Evolutionary conservation across 106 monocot species (phyloP).

Genomic region (Acorus gramineus): DNA sequence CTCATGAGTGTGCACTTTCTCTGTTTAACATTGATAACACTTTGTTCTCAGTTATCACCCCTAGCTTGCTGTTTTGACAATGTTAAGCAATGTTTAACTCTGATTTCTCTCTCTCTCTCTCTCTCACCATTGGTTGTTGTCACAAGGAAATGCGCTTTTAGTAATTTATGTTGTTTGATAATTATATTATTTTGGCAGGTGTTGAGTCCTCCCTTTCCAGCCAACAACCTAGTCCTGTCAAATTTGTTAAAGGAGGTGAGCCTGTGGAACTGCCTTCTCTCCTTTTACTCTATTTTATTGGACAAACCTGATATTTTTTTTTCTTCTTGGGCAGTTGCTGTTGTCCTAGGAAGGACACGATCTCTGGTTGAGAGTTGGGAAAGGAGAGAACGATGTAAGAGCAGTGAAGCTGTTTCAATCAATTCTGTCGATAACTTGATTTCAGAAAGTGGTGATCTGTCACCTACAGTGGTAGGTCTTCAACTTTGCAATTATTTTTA

Average conservation of each 20-base stretch:
- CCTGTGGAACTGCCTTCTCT: not conserved
- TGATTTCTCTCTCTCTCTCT: not conserved
- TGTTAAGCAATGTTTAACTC: not conserved
- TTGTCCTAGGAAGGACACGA: constrained; percentile 72
- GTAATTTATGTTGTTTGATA: too few relatives aligned
- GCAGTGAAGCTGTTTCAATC: constrained; percentile 7
- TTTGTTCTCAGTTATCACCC: too few relatives aligned
- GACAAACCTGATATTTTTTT: constrained; percentile 7
- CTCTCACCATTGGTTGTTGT: not conserved
- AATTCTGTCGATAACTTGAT: constrained; percentile 18
- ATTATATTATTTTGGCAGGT: constrained; percentile 22
- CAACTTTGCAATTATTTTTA: not conserved
- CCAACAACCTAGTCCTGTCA: constrained; percentile 33
- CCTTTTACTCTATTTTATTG: not conserved
- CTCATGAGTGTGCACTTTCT: too few relatives aligned
- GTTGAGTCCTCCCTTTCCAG: constrained; percentile 28
- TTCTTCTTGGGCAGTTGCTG: constrained; percentile 46
- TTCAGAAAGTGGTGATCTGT: constrained; percentile 1
- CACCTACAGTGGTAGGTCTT: constrained; percentile 11
- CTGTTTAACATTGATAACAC: too few relatives aligned
- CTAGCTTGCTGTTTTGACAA: not conserved
- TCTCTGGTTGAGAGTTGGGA: constrained; percentile 91
- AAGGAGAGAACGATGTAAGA: constrained; percentile 45
- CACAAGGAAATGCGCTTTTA: too few relatives aligned
- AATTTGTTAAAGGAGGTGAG: constrained; percentile 80